Conservation (phyloP, 1,284 basidiomycete genomes). For the Thelephora terrestris region DNA sequence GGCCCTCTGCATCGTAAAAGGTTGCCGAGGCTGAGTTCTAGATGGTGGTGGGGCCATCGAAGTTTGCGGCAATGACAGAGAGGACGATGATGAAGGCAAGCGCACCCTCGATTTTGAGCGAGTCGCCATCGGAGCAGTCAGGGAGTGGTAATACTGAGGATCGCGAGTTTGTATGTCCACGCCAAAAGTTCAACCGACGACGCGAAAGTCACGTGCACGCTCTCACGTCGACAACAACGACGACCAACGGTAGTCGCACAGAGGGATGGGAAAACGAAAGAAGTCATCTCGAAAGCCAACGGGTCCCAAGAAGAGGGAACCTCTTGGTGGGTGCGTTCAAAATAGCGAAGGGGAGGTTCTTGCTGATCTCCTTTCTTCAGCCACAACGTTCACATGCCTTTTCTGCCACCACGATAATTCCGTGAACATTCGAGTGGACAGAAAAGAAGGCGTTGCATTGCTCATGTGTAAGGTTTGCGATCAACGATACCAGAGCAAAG, state of each 20-base stretch:
- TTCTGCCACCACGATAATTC: conserved; percentile 90
- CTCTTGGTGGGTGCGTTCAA: conserved; percentile 45
- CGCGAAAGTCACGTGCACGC: conserved; percentile 1
- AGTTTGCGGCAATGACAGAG: conserved; percentile 1
- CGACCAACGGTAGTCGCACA: background rate
- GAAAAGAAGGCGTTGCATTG: conserved; percentile 72
- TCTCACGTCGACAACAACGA: background rate
- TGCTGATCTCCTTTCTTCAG: conserved; percentile 27
- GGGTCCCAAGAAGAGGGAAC: conserved; percentile 48
- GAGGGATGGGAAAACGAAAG: conserved; percentile 72
- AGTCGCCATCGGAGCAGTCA: conserved; percentile 32
- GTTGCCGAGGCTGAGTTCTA: conserved; percentile 20
- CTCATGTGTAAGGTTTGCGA: conserved; percentile 73
- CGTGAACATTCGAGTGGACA: conserved; percentile 77
- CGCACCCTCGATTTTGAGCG: conserved; percentile 36
- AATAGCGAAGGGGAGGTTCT: background rate
- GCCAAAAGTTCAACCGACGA: conserved; percentile 1
- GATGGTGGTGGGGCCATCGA: conserved; percentile 26
- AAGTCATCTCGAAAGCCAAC: conserved; percentile 70
- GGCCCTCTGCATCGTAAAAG: conserved; percentile 17
- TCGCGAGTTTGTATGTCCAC: background rate
- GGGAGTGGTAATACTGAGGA: background rate
- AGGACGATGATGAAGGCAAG: conserved; percentile 8
- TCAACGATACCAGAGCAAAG: conserved; percentile 75
- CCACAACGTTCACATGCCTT: conserved; percentile 73